phyloP scores from a whole-genome alignment of 2,329 filamentous ascomycete genomes.

The Didymella keratinophila region DNA sequence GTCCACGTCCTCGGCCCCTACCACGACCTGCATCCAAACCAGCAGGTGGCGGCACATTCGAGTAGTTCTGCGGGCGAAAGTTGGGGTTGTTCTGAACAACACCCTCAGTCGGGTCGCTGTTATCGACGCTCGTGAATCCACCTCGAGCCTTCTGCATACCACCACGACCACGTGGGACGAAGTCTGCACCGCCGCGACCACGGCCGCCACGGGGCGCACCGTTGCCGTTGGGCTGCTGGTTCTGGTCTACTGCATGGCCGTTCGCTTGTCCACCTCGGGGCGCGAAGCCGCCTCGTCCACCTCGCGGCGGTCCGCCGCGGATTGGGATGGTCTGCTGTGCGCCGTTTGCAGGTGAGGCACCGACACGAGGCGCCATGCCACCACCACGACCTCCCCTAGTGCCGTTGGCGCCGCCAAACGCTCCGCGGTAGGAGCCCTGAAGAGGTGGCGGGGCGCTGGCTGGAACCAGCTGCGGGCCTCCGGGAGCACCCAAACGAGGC shows the following conservation, averaged over 20 bases:
- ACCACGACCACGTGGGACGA: conserved; percentile 52
- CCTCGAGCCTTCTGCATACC: conserved; percentile 46
- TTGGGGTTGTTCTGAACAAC: conserved; percentile 63
- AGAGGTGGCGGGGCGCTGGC: conserved; percentile 66
- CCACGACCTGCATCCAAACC: conserved; percentile 37
- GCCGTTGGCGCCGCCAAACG: conserved; percentile 58
- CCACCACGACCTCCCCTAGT: conserved; percentile 52
- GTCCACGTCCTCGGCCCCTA: conserved; percentile 40
- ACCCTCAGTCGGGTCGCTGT: conserved; percentile 61
- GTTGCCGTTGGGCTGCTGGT: conserved; percentile 36
- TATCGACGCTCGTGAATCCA: conserved; percentile 59
- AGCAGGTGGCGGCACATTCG: conserved; percentile 48
- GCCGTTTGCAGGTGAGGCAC: conserved; percentile 36
- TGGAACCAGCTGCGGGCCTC: conserved; percentile 66
- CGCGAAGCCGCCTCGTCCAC: conserved; percentile 51
- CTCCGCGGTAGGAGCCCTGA: conserved; percentile 65
- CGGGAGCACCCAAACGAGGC: conserved; percentile 63
- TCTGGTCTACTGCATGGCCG: conserved; percentile 36
- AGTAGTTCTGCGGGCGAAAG: conserved; percentile 61
- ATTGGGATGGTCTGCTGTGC: conserved; percentile 49
- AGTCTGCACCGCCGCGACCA: conserved; percentile 36
- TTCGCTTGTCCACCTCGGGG: conserved; percentile 43
- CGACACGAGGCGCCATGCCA: conserved; percentile 43
- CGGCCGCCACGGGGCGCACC: conserved; percentile 41
- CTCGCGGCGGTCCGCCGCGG: conserved; percentile 48